These are phyloP conservation scores for Stephania yunnanensis DNA, from an alignment of 164 flowering plant species.

Conservation along the genomic window DNA sequence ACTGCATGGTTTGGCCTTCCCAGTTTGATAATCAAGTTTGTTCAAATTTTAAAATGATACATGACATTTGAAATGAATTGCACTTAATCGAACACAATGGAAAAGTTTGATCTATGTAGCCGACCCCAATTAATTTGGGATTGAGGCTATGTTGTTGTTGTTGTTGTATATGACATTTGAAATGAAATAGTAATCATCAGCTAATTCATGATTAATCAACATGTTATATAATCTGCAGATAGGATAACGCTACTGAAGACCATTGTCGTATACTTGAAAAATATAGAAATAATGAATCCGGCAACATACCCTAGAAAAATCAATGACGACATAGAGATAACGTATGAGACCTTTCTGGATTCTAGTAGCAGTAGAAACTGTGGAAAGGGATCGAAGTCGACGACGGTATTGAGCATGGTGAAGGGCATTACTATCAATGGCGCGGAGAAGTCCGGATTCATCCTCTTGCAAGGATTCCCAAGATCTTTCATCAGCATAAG, in stretches of 20 bases:
- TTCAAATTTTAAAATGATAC: too few relatives aligned
- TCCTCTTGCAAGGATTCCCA: conserved; percentile 93
- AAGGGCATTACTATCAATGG: conserved; percentile 55
- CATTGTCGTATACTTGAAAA: neutral
- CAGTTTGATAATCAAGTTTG: too few relatives aligned
- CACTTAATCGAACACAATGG: too few relatives aligned
- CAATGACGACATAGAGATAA: conserved; percentile 70
- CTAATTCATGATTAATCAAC: neutral
- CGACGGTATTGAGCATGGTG: conserved; percentile 81
- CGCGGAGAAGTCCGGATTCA: conserved; percentile 78
- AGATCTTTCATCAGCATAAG: conserved; percentile 84
- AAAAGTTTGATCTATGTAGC: too few relatives aligned
- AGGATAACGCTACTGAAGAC: neutral
- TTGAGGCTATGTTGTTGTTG: too few relatives aligned
- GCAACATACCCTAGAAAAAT: conserved; percentile 72
- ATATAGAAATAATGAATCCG: neutral
- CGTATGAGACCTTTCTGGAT: conserved; percentile 93
- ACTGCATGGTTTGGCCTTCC: neutral
- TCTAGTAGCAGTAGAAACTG: conserved; percentile 38
- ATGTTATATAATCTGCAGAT: neutral
- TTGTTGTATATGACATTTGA: too few relatives aligned
- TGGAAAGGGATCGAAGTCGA: conserved; percentile 52
- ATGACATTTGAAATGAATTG: too few relatives aligned
- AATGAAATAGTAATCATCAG: too few relatives aligned
- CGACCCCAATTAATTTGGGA: too few relatives aligned